Base-by-base conservation (phyloP, 78 protist species). In the Protostelium mycophagum region DNA sequence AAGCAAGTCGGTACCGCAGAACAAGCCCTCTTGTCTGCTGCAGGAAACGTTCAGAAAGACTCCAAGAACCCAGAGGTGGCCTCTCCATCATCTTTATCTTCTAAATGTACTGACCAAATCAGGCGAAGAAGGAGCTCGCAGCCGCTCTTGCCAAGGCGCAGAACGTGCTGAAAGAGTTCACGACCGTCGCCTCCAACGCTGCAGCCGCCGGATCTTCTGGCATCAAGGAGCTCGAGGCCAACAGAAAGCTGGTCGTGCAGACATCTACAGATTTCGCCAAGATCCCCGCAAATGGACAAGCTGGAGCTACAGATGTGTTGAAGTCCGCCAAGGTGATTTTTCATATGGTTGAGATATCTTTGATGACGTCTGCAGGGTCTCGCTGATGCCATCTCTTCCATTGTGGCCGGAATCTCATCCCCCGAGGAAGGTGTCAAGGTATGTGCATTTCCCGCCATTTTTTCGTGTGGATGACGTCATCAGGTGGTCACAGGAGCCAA, bases 251-350 rank as follows among this genome's bases (percentile, higher is more conserved):
- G 31, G 73, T 51, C 16, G 31, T 51, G 31, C 31, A 5, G 31
- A 51, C 73, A 5, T 51, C 73, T 51, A 16, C 73, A 5, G 16
- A 51, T 16, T 51, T 51, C 16, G 73, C 73, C 73, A 51, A 51
- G 73, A 51, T 51, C 16, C 73, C 87, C 39, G 34, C 38, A 34
- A 91, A 91, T 36, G 63, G 37, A 36, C 38, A 38, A 39, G 94
- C 94, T 37, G 87, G 90, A 16, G 94, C 94, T 9, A 91, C 89
- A 35, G 94, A 91, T 84, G 94, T 91, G 0, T 90, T 84, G 29
- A 91, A 35, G 63, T 85, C 89, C 85, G 94, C 94, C 87, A 91
- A 91, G n/a, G n/a, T n/a, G n/a, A n/a, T n/a, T n/a, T n/a, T n/a
- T n/a, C n/a, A n/a, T n/a, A n/a, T n/a, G n/a, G n/a, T n/a, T n/a